Evolutionary conservation across 805 yeast genomes (phyloP).

Genomic region (Wickerhamiella nectarea): DNA sequence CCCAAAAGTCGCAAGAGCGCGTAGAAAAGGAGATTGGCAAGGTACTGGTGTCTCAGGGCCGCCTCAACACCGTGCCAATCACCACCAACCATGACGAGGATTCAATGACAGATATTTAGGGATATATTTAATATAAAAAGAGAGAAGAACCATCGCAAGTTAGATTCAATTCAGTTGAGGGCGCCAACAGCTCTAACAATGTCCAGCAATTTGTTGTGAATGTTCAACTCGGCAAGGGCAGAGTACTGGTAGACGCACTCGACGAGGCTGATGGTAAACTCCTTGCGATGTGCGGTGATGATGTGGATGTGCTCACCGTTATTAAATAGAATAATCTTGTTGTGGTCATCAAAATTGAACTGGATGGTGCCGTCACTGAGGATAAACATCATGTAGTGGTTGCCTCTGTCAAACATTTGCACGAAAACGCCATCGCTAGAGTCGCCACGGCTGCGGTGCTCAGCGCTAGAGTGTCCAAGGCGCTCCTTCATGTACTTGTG

Average conservation of each 20-base stretch:
- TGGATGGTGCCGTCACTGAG: conserved; percentile 86
- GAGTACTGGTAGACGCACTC: conserved; percentile 10
- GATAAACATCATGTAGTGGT: conserved; percentile 79
- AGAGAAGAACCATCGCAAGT: background rate
- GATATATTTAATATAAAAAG: background rate
- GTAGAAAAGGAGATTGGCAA: conserved; percentile 15
- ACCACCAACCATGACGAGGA: conserved; percentile 17
- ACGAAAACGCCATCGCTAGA: conserved; percentile 37
- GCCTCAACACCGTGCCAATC: conserved; percentile 16
- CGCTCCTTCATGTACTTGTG: conserved; percentile 86
- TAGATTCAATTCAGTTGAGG: background rate
- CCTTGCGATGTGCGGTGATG: conserved; percentile 32
- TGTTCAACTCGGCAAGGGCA: background rate
- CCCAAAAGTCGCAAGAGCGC: conserved; percentile 11
- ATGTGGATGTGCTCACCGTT: conserved; percentile 67
- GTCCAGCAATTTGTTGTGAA: conserved; percentile 8
- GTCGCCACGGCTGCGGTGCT: conserved; percentile 31
- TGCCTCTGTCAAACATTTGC: conserved; percentile 68
- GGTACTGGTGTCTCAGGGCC: conserved; percentile 11
- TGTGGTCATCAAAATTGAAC: conserved; percentile 91
- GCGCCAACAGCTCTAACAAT: conserved; percentile 5
- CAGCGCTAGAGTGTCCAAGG: conserved; percentile 64
- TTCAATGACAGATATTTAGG: conserved; percentile 1
- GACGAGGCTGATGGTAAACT: conserved; percentile 16
- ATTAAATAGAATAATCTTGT: conserved; percentile 68